Evolutionary conservation across 331 rosid genomes (phyloP), one percentile per base, ranked within the genome.

Genomic region (Quercus phellos): DNA sequence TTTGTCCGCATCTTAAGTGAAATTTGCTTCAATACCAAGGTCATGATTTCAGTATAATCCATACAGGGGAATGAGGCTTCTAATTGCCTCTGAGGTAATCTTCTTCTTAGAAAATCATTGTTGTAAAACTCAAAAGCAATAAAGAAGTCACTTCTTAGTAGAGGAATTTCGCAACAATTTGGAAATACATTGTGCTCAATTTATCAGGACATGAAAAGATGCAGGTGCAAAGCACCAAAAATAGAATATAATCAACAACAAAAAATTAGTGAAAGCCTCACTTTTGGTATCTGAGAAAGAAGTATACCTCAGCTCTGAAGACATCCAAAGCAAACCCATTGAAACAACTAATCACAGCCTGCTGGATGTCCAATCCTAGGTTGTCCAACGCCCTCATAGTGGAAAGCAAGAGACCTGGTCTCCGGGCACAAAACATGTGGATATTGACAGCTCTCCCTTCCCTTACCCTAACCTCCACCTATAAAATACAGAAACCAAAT

Each of bases 301-400:
- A 79, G 21, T 56, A 74, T 85, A 94, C 96, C 97, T 94, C 96
- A 24, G 98, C 97, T 66, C 92, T 88, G 89, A 94, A 94, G 56
- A 94, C 91, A 50, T 94, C 98, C 68, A 94, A 85, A 80, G 98
- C 93, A 78, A 94, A 94, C 55, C 97, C 98, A 74, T 94, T 92
- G 78, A 94, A 94, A 86, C 98, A 94, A 77, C 98, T 94, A 71
- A 94, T 92, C 34, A 94, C 96, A 70, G 98, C 97, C 69, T 94
- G 98, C 84, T 94, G 98, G 79, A 94, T 86, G 81, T 94, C 98
- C 86, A 94, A 79, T 53, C 96, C 98, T 3, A 94, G 93, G 87
- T 78, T 88, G 64, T 94, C 98, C 87, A 94, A 70, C 69, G 96
- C 96, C 83, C 88, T 89, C 91, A 94, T 88, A 64, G 96, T 87